Conservation (phyloP, 768 basidiomycete genomes). For the Erythrobasidium yunnanense region DNA sequence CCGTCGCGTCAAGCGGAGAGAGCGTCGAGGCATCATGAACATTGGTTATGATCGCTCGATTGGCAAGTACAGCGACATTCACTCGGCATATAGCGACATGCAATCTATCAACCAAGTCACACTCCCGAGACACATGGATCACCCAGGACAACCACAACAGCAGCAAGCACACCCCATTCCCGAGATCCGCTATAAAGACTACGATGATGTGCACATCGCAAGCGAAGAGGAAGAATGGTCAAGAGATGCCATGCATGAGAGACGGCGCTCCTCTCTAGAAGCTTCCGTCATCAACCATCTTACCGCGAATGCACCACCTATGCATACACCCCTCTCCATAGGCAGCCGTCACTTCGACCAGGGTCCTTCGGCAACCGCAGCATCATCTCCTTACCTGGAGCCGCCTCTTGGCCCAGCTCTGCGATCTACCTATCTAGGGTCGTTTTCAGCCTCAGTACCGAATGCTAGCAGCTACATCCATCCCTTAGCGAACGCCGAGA, state of each 20-base stretch:
- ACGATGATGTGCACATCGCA: too few relatives aligned
- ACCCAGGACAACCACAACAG: background rate
- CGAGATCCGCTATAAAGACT: background rate
- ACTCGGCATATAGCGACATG: background rate
- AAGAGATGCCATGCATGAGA: background rate
- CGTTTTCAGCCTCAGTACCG: background rate
- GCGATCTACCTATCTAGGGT: background rate
- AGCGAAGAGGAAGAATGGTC: background rate
- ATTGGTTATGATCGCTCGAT: background rate
- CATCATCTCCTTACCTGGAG: background rate
- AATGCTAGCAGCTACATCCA: background rate
- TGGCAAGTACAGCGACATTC: background rate
- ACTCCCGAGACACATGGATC: background rate
- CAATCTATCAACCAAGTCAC: background rate
- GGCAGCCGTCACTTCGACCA: background rate
- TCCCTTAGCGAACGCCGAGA: background rate
- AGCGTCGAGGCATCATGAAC: background rate
- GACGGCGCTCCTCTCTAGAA: background rate
- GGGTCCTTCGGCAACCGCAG: background rate
- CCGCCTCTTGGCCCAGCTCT: background rate
- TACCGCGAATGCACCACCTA: background rate
- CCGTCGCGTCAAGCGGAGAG: background rate
- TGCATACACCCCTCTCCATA: background rate
- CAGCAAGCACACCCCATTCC: background rate
- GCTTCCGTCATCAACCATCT: background rate